These are phyloP conservation scores for Salix udensis DNA, from an alignment of 345 rosid genomes.

Conservation along the genomic window DNA sequence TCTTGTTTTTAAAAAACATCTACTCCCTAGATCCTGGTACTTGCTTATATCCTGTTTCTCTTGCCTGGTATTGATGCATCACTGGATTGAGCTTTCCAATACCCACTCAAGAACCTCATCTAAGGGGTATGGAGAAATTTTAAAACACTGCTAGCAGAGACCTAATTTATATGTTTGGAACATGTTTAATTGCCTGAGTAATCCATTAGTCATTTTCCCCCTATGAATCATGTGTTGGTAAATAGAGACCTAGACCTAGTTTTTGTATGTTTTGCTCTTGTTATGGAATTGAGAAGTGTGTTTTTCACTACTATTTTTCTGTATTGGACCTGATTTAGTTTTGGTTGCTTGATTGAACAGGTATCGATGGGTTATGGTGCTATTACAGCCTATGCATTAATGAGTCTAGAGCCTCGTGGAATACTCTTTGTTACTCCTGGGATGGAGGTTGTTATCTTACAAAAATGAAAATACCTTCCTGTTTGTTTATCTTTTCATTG, in stretches of 20 bases:
- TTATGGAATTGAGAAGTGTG: constrained; percentile 5
- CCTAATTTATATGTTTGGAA: no score
- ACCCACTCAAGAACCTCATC: no score
- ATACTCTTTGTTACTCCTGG: constrained; percentile 81
- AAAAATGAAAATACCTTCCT: not conserved
- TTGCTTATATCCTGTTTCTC: no score
- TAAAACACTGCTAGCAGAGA: no score
- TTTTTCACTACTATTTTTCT: not conserved
- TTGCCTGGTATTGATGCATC: no score
- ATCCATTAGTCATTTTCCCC: not conserved
- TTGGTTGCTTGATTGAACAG: constrained; percentile 38
- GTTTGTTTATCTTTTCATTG: not conserved
- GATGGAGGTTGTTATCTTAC: constrained; percentile 55
- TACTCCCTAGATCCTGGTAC: no score
- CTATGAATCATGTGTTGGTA: not conserved
- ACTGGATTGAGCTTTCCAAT: no score
- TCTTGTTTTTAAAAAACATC: no score
- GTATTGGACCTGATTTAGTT: constrained; percentile 9
- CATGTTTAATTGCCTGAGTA: no score
- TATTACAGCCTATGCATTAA: constrained; percentile 76
- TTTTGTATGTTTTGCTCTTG: not conserved
- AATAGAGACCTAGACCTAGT: no score
- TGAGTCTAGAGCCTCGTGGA: constrained; percentile 96
- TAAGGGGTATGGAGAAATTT: no score
- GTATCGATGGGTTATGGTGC: constrained; percentile 92